A percentile compares a stretch with the other conserved stretches of the same genome.
These are phyloP conservation scores for Xylaria multiplex DNA, from an alignment of 2,329 filamentous ascomycete species.

Conservation along the genomic window DNA sequence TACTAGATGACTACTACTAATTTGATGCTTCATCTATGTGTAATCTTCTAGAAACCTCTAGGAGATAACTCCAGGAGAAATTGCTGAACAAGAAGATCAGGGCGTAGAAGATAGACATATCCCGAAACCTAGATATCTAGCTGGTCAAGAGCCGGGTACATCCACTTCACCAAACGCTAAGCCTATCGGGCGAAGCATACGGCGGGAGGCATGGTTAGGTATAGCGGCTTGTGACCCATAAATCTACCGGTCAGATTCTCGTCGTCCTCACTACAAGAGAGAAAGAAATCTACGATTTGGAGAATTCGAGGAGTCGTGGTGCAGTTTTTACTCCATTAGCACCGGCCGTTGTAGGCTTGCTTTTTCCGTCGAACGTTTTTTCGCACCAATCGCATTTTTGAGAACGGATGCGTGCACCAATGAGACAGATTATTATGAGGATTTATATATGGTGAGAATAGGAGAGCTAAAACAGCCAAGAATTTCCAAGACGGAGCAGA, in stretches of 20 bases:
- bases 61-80: neutral
- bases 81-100: neutral
- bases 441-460: neutral
- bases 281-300: neutral
- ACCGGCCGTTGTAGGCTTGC: neutral
- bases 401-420: constrained; percentile 4
- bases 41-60: neutral
- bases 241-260: too few relatives aligned
- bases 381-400: constrained; percentile 25
- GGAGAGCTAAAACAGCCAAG: constrained; percentile 30
- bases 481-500: constrained; percentile 29
- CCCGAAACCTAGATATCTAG: neutral
- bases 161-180: neutral
- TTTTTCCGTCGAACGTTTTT: neutral
- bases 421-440: neutral
- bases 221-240: too few relatives aligned
- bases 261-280: neutral
- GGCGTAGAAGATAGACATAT: neutral
- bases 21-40: neutral
- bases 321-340: neutral
- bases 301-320: neutral
- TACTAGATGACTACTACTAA: neutral
- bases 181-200: neutral
- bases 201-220: neutral
- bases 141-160: neutral